Evolutionary conservation across 2,329 filamentous ascomycete species (phyloP).

Genomic region (Diaporthe humulicola): DNA sequence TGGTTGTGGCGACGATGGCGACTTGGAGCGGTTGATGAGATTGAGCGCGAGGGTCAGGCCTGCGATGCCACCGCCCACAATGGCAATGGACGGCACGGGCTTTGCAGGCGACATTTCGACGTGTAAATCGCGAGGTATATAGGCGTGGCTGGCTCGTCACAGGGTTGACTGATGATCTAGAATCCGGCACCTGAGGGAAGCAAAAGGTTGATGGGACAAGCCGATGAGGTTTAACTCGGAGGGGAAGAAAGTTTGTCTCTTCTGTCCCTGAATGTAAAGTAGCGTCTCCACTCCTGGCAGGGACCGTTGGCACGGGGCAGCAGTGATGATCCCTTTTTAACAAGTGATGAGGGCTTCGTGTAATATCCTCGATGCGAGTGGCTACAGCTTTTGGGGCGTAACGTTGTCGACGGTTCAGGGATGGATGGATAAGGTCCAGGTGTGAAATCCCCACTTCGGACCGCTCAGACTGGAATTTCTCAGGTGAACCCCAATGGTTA

Average conservation of each 20-base stretch:
- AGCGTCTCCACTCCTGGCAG: constrained; percentile 6
- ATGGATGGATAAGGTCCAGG: background rate
- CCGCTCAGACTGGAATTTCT: background rate
- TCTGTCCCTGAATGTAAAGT: constrained; percentile 4
- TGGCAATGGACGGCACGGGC: constrained; percentile 55
- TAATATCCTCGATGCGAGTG: background rate
- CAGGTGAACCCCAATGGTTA: background rate
- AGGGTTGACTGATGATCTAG: background rate
- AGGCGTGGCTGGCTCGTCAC: background rate
- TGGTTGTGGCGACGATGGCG: constrained; percentile 27
- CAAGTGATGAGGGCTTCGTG: background rate
- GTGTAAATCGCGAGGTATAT: background rate
- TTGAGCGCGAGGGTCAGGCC: constrained; percentile 63
- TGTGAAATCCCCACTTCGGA: constrained; percentile 10
- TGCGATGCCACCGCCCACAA: constrained; percentile 71
- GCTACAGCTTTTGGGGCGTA: background rate
- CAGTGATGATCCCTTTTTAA: constrained; percentile 5
- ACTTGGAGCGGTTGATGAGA: constrained; percentile 48
- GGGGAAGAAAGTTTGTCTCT: background rate
- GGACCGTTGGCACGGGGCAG: background rate
- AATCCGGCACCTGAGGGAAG: background rate
- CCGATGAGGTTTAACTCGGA: background rate
- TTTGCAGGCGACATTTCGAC: background rate
- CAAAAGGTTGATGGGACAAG: background rate
- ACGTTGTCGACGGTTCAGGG: background rate